Base-by-base conservation (phyloP, 371 early-diverging fungal species). In the Rhizopus sp. region DNA sequence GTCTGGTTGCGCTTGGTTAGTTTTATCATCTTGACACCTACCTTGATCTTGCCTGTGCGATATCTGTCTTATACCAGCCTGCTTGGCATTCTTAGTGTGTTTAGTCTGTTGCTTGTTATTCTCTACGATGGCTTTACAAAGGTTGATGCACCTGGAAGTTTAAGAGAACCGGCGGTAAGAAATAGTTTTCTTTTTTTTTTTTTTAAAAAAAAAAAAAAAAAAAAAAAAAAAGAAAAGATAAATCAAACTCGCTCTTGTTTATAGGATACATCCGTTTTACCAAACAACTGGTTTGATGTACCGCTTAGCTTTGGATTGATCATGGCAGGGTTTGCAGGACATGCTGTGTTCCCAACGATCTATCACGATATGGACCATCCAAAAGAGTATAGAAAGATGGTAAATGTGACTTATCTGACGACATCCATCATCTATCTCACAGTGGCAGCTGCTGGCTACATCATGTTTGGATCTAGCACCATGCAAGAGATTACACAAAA, bases 401-500 rank as follows among this genome's bases (percentile, higher is more conserved):
- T 80, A 5, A 74, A 80, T 53, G 70, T 57, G 48, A 74, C 77
- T 6, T 80, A 80, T 40, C 42, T 65, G 1, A 66, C 60, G 2
- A 77, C 77, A 9, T 63, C 75, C 2, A 31, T 69, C 30, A 66
- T 76, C 13, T 80, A 80, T 53, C 63, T 75, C 40, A 53, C 57
- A 10, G 76, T 80, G 12, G 80, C 75, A 10, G 64, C 62, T 12
- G 60, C 70, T 56, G 91, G 93, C 5, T 91, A 90, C 70, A 23
- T 78, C 12, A 92, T 92, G 93, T 92, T 90, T 83, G 93, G 93
- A 4, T 72, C 77, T 50, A 66, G 45, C 9, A 78, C 81, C 15
- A 73, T 78, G 72, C 79, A 85, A 63, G 89, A 88, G 84, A 86
- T 91, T 57, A 88, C 89, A 7, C 84, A 81, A 67, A 90, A 88